Evolutionary conservation across 2,329 filamentous ascomycete genomes (phyloP), one percentile per base, ranked within the genome.

Genomic region (Pseudocercospora eumusae): DNA sequence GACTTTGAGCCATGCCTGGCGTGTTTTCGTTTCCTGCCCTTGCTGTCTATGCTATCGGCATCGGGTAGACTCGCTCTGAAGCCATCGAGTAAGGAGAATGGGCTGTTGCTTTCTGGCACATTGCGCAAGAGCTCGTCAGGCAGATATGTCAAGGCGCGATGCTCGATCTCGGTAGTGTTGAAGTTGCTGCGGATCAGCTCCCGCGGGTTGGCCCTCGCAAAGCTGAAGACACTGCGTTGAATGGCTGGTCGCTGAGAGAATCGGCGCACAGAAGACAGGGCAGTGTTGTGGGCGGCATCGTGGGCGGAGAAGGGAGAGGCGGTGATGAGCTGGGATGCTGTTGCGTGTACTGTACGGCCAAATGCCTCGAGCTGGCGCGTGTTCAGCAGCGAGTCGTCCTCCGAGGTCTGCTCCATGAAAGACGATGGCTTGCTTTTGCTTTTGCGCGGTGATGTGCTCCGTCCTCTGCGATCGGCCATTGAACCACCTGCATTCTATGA

Each of bases 31-130:
- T 88, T 88, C 68, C 84, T 85, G n/a, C 63, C 64, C 36, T 63
- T 66, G 10, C 27, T 57, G 10, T 55, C 60, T 6, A 65, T 85
- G 57, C 73, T 76, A 59, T 80, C 80, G 53, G 82, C 79, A 60
- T 95, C 90, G 2, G 93, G 93, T 65, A 96, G 83, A 66, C 88
- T 93, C 53, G 93, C 95, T 78, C 96, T 88, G 77, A 99, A 99
- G 68, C 95, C 95, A 76, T 99, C 91, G 76, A 99, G 98, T 49
- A 99, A 83, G 44, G 93, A 97, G 79, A 96, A 99, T 15, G 87
- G 82, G 77, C 91, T 96, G 21, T 88, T 87, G 74, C 89, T 85
- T 64, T 96, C 92, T 69, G 95, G 95, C 56, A 97, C 93, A 75
- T 96, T 93, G 68, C 82, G 82, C 52, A 99, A 85, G 69, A 99